Conservation (phyloP, 2,329 filamentous ascomycete genomes). For the Claviceps digitariae region DNA sequence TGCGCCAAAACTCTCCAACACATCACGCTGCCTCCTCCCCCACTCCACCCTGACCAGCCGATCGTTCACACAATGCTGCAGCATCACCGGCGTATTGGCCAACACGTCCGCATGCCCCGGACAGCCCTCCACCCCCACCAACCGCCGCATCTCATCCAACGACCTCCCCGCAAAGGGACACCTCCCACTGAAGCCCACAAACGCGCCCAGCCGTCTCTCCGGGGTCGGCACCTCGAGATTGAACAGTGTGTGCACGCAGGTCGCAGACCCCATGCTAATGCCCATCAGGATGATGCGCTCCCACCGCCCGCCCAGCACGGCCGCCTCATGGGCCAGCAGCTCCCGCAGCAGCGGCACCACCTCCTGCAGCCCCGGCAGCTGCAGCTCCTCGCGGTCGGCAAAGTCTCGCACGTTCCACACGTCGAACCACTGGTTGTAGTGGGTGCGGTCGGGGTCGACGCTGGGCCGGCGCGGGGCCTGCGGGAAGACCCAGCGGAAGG, state of each 20-base stretch:
- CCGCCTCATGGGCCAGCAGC: neutral
- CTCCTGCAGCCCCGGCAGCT: neutral
- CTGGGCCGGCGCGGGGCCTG: slow-evolving; percentile 19
- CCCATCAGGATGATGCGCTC: neutral
- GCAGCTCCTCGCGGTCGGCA: neutral
- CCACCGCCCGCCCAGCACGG: neutral
- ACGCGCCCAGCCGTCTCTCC: neutral
- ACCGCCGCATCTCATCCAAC: neutral
- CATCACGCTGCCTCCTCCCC: neutral
- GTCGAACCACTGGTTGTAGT: slow-evolving; percentile 34
- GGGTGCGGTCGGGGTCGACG: slow-evolving; percentile 11
- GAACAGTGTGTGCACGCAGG: neutral
- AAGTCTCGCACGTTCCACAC: slow-evolving; percentile 22
- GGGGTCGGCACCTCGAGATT: neutral
- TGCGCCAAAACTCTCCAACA: neutral
- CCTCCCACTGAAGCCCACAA: neutral
- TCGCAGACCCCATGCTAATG: neutral
- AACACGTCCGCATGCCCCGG: neutral
- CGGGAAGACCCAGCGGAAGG: slow-evolving; percentile 37
- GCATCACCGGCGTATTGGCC: neutral
- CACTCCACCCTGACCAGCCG: neutral
- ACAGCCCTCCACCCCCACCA: neutral
- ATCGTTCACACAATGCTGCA: neutral
- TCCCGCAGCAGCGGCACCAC: neutral
- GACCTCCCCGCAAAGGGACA: neutral